phyloP scores from a whole-genome alignment of 75 land plant genomes.

The Adiantum capillusveneris region DNA sequence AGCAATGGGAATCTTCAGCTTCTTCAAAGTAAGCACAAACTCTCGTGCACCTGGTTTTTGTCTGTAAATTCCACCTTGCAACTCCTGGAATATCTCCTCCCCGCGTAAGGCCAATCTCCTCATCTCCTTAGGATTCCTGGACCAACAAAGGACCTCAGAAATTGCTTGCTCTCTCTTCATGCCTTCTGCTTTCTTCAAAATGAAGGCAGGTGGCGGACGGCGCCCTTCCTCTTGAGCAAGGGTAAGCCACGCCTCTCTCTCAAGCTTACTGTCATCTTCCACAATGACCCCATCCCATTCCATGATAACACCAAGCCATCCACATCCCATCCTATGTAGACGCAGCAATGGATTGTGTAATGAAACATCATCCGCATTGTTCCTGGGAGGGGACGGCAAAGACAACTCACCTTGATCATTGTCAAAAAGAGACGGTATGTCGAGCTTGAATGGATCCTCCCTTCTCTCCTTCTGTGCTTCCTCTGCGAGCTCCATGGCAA shows the following conservation, averaged over 20 bases:
- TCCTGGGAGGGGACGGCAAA: conserved; percentile 48
- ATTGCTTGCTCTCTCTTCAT: conserved; percentile 98
- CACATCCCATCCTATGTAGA: conserved; percentile 78
- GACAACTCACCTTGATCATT: conserved; percentile 18
- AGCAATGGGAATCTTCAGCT: conserved; percentile 75
- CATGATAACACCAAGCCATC: conserved; percentile 83
- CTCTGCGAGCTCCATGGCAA: conserved; percentile 52
- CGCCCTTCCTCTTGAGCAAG: conserved; percentile 83
- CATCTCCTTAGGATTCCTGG: conserved; percentile 51
- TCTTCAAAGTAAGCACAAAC: conserved; percentile 54
- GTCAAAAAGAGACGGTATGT: conserved; percentile 13
- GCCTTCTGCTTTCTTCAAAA: conserved; percentile 67
- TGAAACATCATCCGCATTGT: conserved; percentile 68
- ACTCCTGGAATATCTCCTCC: conserved; percentile 66
- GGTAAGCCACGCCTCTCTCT: conserved; percentile 73
- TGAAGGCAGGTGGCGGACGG: conserved; percentile 63
- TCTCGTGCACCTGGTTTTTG: conserved; percentile 72
- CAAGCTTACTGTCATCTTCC: conserved; percentile 71
- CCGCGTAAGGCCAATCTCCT: conserved; percentile 59
- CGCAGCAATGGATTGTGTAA: conserved; percentile 76
- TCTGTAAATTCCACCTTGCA: conserved; percentile 67
- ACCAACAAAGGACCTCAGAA: conserved; percentile 95
- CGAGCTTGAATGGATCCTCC: conserved; percentile 18
- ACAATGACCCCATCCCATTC: conserved; percentile 93
- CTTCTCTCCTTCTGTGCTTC: conserved; percentile 37